Evolutionary conservation across 2,329 filamentous ascomycete species (phyloP), one percentile per base, ranked within the genome.

Genomic region (Penicillium sp.): DNA sequence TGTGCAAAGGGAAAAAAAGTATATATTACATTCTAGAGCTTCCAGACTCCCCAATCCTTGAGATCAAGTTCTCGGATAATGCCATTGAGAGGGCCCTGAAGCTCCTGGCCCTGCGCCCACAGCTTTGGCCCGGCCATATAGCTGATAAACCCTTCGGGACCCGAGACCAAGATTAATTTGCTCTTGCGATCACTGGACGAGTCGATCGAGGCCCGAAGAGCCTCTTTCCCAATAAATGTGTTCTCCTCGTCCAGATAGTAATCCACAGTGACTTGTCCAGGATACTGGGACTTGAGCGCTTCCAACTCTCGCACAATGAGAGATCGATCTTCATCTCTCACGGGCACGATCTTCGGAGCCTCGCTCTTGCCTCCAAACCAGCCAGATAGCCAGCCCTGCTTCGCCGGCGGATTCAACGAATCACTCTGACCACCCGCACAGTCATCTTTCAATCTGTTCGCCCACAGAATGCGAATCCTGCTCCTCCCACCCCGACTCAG

Each of bases 81-180:
- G 0, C 92, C 92, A 5, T 83, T 82, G 0, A 96, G 75, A 0
- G 83, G 80, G 0, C 92, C 92, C 67, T 96, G 92, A 10, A 83
- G 79, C 73, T 96, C 89, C 54, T 78, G 77, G 0, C 91, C 91
- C 27, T 82, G 81, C 10, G 81, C 77, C 89, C 91, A 95, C 3
- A 84, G 75, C 58, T 96, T 96, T 9, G 86, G 79, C 1, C 94
- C 93, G 2, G 91, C 91, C 75, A 89, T 90, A 60, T 88, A 83
- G 42, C 84, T 82, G 38, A 97, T 82, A 74, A 97, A 97, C 0
- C 94, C 93, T 50, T 96, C 91, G 0, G 94, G 93, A 0, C 94
- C 94, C 0, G 92, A 96, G 1, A 97, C 84, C 52, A 96, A 79
- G n/a, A 97, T 78, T 18, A 96, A 71, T 56, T 71, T 70, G 59